phyloP scores from a whole-genome alignment of 2,329 filamentous ascomycete genomes.

The Penicillium sp. region DNA sequence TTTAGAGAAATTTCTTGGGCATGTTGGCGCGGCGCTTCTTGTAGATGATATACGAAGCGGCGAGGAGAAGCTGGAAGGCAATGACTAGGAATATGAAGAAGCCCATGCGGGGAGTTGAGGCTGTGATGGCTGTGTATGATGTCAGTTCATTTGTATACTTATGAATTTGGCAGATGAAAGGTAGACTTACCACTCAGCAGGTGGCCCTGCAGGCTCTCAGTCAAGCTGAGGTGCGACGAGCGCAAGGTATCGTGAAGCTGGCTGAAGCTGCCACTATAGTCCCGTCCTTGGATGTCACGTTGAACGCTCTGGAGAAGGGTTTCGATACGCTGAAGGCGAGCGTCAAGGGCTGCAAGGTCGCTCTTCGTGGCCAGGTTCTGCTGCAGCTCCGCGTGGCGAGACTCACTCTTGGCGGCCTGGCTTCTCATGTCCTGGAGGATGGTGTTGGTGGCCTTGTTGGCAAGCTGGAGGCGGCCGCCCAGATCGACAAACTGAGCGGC shows the following conservation, averaged over 20 bases:
- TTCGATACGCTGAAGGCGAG: constrained; percentile 55
- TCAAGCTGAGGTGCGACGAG: constrained; percentile 53
- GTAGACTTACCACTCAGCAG: constrained; percentile 50
- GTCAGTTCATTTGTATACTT: constrained; percentile 18
- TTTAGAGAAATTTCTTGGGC: constrained; percentile 88
- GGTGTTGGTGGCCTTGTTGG: constrained; percentile 59
- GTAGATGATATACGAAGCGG: constrained; percentile 69
- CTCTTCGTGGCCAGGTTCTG: constrained; percentile 38
- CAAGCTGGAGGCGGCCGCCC: constrained; percentile 70
- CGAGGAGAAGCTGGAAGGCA: constrained; percentile 69
- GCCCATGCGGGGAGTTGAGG: constrained; percentile 57
- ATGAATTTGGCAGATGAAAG: not conserved
- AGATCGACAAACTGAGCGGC: constrained; percentile 73
- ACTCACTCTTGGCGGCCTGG: constrained; percentile 53
- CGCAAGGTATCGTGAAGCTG: constrained; percentile 55
- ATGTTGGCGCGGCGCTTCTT: constrained; percentile 71
- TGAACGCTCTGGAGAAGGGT: constrained; percentile 50
- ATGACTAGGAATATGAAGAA: constrained; percentile 70
- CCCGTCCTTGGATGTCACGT: constrained; percentile 55
- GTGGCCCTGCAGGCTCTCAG: constrained; percentile 50
- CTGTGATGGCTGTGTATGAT: constrained; percentile 46
- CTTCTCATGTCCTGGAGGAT: constrained; percentile 54
- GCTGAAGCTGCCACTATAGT: constrained; percentile 55
- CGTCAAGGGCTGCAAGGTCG: constrained; percentile 42
- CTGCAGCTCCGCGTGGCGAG: constrained; percentile 52